Conservation (phyloP, 2,329 filamentous ascomycete genomes). For the Exophiala sp. region DNA sequence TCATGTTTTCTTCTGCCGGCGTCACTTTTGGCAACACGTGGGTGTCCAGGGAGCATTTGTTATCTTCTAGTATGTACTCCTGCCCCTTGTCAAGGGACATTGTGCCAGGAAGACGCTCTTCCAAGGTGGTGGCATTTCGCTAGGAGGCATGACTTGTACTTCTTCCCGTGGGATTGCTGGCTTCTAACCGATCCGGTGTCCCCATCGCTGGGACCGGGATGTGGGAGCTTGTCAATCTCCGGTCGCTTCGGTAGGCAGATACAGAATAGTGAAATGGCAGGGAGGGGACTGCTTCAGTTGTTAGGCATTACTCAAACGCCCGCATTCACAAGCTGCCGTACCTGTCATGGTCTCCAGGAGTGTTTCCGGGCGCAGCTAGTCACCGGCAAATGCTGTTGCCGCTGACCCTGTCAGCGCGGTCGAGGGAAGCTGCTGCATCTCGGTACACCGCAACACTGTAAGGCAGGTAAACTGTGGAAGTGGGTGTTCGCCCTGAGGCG, state of each 20-base stretch:
- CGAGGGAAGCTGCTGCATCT: not conserved
- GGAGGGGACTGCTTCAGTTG: not conserved
- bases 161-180: not conserved
- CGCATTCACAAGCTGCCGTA: not conserved
- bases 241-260: slow-evolving; percentile 6
- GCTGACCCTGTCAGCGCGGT: not conserved
- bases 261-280: slow-evolving; percentile 2
- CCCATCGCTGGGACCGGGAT: slow-evolving; percentile 3
- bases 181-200: slow-evolving; percentile 3
- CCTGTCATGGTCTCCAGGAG: not conserved
- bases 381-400: not conserved
- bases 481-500: no score
- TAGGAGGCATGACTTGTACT: not conserved
- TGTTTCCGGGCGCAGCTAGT: not conserved
- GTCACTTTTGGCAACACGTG: not conserved
- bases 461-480: no score
- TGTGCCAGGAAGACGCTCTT: not conserved
- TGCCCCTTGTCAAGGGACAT: not conserved
- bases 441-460: not conserved
- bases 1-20: not conserved
- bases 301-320: not conserved
- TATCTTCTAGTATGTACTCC: not conserved
- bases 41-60: not conserved
- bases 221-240: slow-evolving; percentile 3
- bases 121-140: not conserved